Percentiles rank a stretch among this genome's conserved stretches.
phyloP scores from a whole-genome alignment of 2,329 filamentous ascomycete species.

The Tolypocladium inflatum region DNA sequence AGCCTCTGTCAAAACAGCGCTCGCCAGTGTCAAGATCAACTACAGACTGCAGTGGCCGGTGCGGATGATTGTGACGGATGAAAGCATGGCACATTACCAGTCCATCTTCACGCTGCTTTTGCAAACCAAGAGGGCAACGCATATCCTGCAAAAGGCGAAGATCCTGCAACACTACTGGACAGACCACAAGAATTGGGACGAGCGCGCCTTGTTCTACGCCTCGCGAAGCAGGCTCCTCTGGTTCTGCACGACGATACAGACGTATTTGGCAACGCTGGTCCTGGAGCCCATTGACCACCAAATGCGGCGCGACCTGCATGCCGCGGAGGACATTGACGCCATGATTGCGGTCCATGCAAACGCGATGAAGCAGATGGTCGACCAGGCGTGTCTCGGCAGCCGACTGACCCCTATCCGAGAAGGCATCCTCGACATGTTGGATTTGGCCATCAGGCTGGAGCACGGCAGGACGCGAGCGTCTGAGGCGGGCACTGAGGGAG shows the following conservation, averaged over 20 bases:
- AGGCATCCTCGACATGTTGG: conserved; percentile 65
- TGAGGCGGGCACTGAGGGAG: conserved; percentile 15
- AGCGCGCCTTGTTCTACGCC: conserved; percentile 42
- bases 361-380: conserved; percentile 53
- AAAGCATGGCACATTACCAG: conserved; percentile 58
- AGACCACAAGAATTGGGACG: conserved; percentile 26
- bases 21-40: conserved; percentile 54
- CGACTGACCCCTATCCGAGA: conserved; percentile 63
- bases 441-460: conserved; percentile 62
- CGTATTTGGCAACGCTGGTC: conserved; percentile 67
- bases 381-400: conserved; percentile 59
- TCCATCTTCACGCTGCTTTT: conserved; percentile 65
- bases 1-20: conserved; percentile 44
- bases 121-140: conserved; percentile 64
- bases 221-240: conserved; percentile 64
- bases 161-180: conserved; percentile 30
- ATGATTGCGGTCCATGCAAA: conserved; percentile 64
- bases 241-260: conserved; percentile 67
- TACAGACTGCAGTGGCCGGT: conserved; percentile 61
- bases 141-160: conserved; percentile 50
- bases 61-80: conserved; percentile 62
- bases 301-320: conserved; percentile 47
- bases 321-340: conserved; percentile 64
- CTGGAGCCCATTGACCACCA: conserved; percentile 48
- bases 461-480: conserved; percentile 35